Evolutionary conservation across 768 basidiomycete species (phyloP).

Genomic region (Podaxis sp.): DNA sequence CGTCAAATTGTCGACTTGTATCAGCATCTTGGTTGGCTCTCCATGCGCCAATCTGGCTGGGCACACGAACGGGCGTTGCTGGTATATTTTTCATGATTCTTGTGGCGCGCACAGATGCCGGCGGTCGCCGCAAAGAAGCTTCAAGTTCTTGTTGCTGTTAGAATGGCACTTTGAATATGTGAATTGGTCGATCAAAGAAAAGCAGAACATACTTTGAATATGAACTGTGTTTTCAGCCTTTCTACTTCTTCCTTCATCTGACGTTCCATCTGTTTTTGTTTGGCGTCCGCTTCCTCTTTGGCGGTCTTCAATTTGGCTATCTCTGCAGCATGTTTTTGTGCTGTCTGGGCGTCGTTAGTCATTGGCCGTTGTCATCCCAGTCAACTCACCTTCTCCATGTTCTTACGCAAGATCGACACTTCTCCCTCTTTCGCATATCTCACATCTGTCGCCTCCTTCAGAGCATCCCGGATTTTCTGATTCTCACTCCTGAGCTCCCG

Average conservation of each 20-base stretch:
- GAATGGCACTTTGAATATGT: background rate
- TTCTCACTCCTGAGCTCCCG: conserved; percentile 45
- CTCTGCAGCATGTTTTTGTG: conserved; percentile 55
- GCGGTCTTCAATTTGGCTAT: conserved; percentile 51
- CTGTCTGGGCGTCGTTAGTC: conserved; percentile 33
- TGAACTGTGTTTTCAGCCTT: conserved; percentile 60
- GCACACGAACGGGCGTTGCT: conserved; percentile 34
- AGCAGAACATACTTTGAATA: conserved; percentile 53
- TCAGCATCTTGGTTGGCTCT: conserved; percentile 14
- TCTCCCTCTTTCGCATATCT: conserved; percentile 67
- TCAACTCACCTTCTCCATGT: conserved; percentile 56
- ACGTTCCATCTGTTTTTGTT: conserved; percentile 50
- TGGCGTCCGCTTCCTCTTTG: conserved; percentile 58
- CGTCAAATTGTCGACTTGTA: conserved; percentile 16
- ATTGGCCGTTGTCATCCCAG: background rate
- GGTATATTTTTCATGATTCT: conserved; percentile 29
- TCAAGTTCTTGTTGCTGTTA: conserved; percentile 67
- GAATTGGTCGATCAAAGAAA: background rate
- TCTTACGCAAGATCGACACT: conserved; percentile 59
- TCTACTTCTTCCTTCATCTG: conserved; percentile 67
- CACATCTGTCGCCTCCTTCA: conserved; percentile 44
- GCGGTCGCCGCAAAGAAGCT: conserved; percentile 45
- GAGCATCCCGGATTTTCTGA: conserved; percentile 35
- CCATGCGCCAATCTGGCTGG: conserved; percentile 36
- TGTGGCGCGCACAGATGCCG: conserved; percentile 41